phyloP scores from a whole-genome alignment of 1,139 yeast genomes.

The Nakaseomyces kungkrabaensis region DNA sequence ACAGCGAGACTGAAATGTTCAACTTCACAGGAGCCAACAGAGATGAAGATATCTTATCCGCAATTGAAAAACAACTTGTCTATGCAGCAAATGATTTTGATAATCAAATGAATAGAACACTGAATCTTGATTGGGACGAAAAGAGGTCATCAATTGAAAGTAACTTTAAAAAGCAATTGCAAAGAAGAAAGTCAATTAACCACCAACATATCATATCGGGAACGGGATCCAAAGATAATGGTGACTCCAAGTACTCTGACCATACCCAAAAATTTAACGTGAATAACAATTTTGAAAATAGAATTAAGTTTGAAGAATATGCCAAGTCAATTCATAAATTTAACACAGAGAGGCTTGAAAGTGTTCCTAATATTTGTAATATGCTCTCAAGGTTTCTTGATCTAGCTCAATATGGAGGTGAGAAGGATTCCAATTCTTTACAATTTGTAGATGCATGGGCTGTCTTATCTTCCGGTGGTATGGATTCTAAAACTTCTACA shows the following conservation, averaged over 20 bases:
- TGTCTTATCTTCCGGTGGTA: constrained; percentile 33
- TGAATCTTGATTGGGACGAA: constrained; percentile 75
- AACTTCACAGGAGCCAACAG: constrained; percentile 57
- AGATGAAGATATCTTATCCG: constrained; percentile 71
- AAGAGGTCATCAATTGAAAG: constrained; percentile 65
- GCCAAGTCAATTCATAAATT: constrained; percentile 63
- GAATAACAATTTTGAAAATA: constrained; percentile 32
- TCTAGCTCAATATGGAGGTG: constrained; percentile 34
- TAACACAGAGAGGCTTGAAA: constrained; percentile 58
- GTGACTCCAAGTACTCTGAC: constrained; percentile 19
- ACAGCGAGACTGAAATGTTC: constrained; percentile 28
- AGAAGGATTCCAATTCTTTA: constrained; percentile 52
- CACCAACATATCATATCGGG: background rate
- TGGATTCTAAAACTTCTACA: constrained; percentile 32
- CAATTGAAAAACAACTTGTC: constrained; percentile 72
- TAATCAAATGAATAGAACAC: constrained; percentile 57
- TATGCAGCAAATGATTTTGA: constrained; percentile 81
- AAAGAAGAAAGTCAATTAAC: constrained; percentile 20
- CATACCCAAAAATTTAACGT: constrained; percentile 29
- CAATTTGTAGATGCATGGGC: constrained; percentile 60
- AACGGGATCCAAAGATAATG: constrained; percentile 14
- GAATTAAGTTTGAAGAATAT: constrained; percentile 60
- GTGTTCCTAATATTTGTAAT: constrained; percentile 31
- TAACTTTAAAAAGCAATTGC: constrained; percentile 43
- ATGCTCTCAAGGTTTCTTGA: constrained; percentile 18